These are phyloP conservation scores for Syzygium aqueum DNA, from an alignment of 345 rosid genomes.

Conservation along the genomic window DNA sequence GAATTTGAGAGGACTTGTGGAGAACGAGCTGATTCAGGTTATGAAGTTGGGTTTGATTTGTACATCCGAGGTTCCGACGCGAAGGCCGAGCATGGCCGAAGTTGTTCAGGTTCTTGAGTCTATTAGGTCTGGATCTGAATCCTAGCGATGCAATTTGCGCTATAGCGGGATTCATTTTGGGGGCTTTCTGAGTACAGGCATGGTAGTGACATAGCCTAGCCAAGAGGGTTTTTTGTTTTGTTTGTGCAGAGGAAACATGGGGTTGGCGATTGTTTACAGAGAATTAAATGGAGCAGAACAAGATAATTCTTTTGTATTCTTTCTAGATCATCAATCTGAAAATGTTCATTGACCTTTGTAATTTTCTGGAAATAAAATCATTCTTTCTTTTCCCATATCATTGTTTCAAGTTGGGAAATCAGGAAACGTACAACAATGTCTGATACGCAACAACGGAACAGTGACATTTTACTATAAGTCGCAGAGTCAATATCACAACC, in stretches of 20 bases:
- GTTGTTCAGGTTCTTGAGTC: conserved; percentile 96
- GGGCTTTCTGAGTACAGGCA: neutral
- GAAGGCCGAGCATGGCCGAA: conserved; percentile 98
- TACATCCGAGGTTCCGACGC: conserved; percentile 57
- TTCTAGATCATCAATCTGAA: conserved; percentile 5
- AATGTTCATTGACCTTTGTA: conserved; percentile 16
- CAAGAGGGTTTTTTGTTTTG: conserved; percentile 15
- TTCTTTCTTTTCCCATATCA: conserved; percentile 1
- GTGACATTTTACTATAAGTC: neutral
- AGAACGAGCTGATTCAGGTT: conserved; percentile 86
- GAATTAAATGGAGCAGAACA: neutral
- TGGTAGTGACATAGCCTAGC: conserved; percentile 7
- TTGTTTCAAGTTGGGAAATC: neutral
- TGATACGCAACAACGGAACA: neutral
- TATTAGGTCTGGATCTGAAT: conserved; percentile 53
- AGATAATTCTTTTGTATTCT: conserved; percentile 43
- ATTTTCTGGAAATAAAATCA: conserved; percentile 30
- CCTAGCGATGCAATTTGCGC: conserved; percentile 17
- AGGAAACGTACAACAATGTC: neutral
- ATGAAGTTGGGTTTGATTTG: conserved; percentile 89
- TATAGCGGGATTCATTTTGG: neutral
- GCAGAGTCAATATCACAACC: neutral
- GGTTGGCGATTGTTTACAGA: conserved; percentile 1
- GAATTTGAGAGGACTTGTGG: conserved; percentile 61
- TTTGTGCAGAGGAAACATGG: neutral